Percentiles rank a stretch among this genome's conserved stretches.
These are phyloP conservation scores for Pyracantha coccinea DNA, from an alignment of 331 rosid genomes.

Conservation along the genomic window DNA sequence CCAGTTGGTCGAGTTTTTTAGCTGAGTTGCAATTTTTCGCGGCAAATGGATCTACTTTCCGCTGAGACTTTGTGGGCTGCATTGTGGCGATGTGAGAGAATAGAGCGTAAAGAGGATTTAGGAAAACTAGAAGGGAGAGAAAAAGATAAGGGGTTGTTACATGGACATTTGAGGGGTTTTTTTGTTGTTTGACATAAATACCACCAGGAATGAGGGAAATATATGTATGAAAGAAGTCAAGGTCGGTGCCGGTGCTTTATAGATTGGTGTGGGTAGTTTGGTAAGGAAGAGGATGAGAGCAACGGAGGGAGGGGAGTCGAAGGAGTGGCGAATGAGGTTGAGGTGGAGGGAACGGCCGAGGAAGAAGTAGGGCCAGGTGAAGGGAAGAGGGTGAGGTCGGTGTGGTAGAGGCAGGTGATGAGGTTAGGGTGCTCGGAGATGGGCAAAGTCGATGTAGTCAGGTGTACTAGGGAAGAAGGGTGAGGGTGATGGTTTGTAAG, in stretches of 20 bases:
- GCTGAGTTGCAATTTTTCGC: conserved; percentile 56
- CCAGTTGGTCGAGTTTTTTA: conserved; percentile 79
- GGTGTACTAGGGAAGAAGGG: too few species aligned
- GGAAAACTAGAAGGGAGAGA: conserved; percentile 1
- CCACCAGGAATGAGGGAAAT: neutral
- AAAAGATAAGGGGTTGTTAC: neutral
- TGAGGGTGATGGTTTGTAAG: too few species aligned
- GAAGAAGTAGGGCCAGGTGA: too few species aligned
- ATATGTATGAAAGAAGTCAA: neutral
- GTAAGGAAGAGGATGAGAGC: neutral
- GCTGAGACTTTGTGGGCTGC: conserved; percentile 65
- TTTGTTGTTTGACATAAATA: conserved; percentile 17
- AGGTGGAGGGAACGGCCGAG: too few species aligned
- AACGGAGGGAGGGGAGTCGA: too few species aligned
- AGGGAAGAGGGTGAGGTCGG: too few species aligned
- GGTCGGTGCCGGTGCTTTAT: neutral
- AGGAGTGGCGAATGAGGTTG: too few species aligned
- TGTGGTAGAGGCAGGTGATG: too few species aligned
- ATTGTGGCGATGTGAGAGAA: conserved; percentile 18
- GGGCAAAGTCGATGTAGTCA: too few species aligned
- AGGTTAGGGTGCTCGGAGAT: too few species aligned
- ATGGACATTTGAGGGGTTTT: conserved; percentile 18
- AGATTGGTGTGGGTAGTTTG: conserved; percentile 4
- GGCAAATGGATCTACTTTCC: conserved; percentile 54
- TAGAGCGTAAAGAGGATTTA: conserved; percentile 40